Base-by-base conservation (phyloP, 2,329 filamentous ascomycete genomes). In the Alternaria metachromatica region DNA sequence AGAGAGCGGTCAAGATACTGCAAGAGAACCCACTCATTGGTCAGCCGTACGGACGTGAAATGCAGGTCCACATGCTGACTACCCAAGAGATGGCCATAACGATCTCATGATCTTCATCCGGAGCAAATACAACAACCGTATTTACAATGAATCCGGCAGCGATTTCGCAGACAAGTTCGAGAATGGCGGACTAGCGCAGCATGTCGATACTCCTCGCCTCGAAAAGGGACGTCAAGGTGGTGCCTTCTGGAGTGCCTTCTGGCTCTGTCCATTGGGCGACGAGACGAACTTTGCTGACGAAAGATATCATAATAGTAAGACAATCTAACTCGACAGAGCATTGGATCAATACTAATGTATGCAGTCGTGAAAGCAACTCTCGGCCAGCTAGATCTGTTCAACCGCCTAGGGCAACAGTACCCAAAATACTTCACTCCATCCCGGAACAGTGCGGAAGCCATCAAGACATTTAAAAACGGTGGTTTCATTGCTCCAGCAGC, bases 201-300 rank as follows among this genome's bases (percentile, higher is more conserved):
- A 98, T 69, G 90, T 96, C 56, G 95, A 98, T 78, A 82, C 97
- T 9, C 89, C 91, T 1, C 88, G 94, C 6, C 85, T 97, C 51
- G 85, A 87, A 37, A 80, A 87, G 54, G 94, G 94, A 2, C 84
- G 86, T 69, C 88, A 90, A 66, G 94, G 94, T 43, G 95, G 94
- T 59, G 90, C 92, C n/a, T 97, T 97, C 78, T 97, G 94, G 95
- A 94, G 91, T 76, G 93, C 96, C 10, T 98, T 86, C 73, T 88
- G 91, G 44, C 87, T 88, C 0, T 97, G 94, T 75, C 94, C 94
- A 0, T 23, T 62, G 12, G 74, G 74, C 26, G 88, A 95, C 72
- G 88, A 88, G 50, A 86, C 86, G 5, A 89, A 96, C 79, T 94
- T 92, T 74, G 91, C 90, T 0, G 87, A 94, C 72, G 87, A 85